A percentile compares a stretch with the other conserved stretches of the same genome.
Conservation (phyloP, 768 basidiomycete genomes). For the Podaxis sp. region DNA sequence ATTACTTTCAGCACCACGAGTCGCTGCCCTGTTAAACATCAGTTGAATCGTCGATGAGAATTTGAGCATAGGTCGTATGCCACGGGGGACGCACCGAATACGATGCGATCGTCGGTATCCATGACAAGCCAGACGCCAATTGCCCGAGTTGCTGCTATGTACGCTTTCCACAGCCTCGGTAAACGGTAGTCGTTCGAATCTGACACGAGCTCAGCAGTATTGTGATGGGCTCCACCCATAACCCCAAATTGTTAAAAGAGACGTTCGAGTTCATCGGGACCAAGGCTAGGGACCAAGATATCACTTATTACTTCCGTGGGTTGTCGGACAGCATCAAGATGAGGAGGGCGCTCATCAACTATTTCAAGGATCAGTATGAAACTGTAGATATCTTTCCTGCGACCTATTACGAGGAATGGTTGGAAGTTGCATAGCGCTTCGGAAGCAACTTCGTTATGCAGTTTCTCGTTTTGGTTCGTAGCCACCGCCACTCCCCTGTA, state of each 20-base stretch:
- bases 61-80: constrained; percentile 52
- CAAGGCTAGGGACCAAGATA: constrained; percentile 62
- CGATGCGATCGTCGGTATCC: constrained; percentile 63
- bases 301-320: constrained; percentile 58
- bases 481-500: neutral
- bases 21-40: neutral
- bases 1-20: constrained; percentile 50
- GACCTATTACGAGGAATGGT: neutral
- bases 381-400: constrained; percentile 26
- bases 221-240: constrained; percentile 59
- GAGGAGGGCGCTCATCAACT: constrained; percentile 48
- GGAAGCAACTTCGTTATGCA: constrained; percentile 63
- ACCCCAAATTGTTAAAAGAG: constrained; percentile 51
- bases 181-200: neutral
- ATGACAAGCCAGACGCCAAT: constrained; percentile 74
- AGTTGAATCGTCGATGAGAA: neutral
- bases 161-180: constrained; percentile 17
- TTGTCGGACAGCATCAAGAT: constrained; percentile 54
- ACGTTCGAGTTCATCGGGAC: constrained; percentile 57
- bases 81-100: constrained; percentile 75
- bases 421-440: constrained; percentile 42
- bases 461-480: constrained; percentile 46
- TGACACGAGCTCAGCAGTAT: constrained; percentile 35
- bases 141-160: constrained; percentile 69
- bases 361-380: constrained; percentile 70